Percentiles rank a stretch among this genome's conserved stretches.
These are phyloP conservation scores for Phaeosphaeria sp. DNA, from an alignment of 2,329 filamentous ascomycete genomes.

Conservation along the genomic window DNA sequence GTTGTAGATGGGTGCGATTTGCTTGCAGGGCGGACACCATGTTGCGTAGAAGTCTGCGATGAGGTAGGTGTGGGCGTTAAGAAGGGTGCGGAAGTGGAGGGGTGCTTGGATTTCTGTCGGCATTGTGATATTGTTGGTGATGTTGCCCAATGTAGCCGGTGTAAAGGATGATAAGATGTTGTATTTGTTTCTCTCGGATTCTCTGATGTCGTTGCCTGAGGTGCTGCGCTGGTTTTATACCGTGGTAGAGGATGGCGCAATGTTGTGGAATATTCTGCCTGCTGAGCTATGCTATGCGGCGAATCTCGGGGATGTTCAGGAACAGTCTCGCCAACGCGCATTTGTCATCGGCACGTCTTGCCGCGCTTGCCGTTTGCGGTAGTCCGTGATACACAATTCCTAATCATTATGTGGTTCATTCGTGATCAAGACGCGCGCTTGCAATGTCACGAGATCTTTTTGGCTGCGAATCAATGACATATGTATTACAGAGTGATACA, in stretches of 20 bases:
- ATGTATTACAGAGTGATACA: not conserved
- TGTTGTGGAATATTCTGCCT: conserved; percentile 29
- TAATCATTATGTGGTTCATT: not conserved
- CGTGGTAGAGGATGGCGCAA: conserved; percentile 8
- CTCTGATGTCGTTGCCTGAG: not conserved
- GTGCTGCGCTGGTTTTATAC: not conserved
- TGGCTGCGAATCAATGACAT: not conserved
- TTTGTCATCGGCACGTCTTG: conserved; percentile 31
- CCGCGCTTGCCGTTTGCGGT: conserved; percentile 9
- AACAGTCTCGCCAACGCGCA: conserved; percentile 15
- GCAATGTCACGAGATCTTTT: not conserved
- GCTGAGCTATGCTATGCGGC: conserved; percentile 9
- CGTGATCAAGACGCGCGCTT: not conserved
- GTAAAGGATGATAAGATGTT: not conserved
- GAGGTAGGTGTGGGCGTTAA: conserved; percentile 47
- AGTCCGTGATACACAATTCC: conserved; percentile 3
- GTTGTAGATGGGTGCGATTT: conserved; percentile 59
- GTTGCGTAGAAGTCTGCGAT: conserved; percentile 61
- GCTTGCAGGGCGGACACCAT: conserved; percentile 65
- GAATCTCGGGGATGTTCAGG: conserved; percentile 7
- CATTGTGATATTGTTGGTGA: conserved; percentile 22
- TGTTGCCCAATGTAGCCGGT: not conserved
- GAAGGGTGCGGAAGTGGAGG: conserved; percentile 44
- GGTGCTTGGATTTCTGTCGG: conserved; percentile 40
- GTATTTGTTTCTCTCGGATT: conserved; percentile 2